phyloP scores from a whole-genome alignment of 2,329 filamentous ascomycete genomes.

The Pseudogymnoascus destructans region DNA sequence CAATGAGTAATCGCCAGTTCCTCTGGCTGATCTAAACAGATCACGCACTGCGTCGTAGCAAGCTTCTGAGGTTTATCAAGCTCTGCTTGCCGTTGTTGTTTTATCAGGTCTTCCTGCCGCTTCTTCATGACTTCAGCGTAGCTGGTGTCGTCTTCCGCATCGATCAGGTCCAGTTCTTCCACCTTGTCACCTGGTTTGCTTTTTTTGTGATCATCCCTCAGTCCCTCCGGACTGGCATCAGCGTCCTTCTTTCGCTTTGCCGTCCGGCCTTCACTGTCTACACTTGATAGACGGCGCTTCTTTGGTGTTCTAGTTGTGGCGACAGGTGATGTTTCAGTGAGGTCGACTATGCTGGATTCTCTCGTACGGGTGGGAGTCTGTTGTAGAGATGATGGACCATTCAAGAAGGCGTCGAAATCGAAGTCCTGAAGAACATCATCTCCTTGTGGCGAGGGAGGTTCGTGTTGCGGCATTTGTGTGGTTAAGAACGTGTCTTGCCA shows the following conservation, averaged over 20 bases:
- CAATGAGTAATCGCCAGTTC: slow-evolving; percentile 51
- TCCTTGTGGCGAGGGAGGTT: background rate
- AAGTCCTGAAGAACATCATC: background rate
- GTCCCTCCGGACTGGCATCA: background rate
- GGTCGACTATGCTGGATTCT: slow-evolving; percentile 10
- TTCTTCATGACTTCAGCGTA: slow-evolving; percentile 21
- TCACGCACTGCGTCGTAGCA: slow-evolving; percentile 48
- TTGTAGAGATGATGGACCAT: background rate
- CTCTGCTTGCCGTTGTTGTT: slow-evolving; percentile 32
- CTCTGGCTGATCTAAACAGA: slow-evolving; percentile 51
- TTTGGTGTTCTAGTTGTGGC: slow-evolving; percentile 1
- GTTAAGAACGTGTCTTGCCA: background rate
- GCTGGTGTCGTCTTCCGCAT: slow-evolving; percentile 19
- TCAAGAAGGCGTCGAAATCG: background rate
- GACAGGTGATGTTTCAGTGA: slow-evolving; percentile 11
- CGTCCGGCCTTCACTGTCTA: slow-evolving; percentile 17
- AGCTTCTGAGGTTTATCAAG: slow-evolving; percentile 38
- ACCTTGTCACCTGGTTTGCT: slow-evolving; percentile 13
- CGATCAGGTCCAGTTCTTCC: slow-evolving; percentile 21
- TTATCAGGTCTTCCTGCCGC: slow-evolving; percentile 21
- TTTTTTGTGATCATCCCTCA: slow-evolving; percentile 8
- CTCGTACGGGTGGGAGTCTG: background rate
- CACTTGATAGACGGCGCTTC: slow-evolving; percentile 17
- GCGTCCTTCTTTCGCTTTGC: slow-evolving; percentile 2
- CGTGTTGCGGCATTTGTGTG: background rate